Evolutionary conservation across 306 rosid species (phyloP), one percentile per base, ranked within the genome.

Genomic region (Mimosa bimucronata): DNA sequence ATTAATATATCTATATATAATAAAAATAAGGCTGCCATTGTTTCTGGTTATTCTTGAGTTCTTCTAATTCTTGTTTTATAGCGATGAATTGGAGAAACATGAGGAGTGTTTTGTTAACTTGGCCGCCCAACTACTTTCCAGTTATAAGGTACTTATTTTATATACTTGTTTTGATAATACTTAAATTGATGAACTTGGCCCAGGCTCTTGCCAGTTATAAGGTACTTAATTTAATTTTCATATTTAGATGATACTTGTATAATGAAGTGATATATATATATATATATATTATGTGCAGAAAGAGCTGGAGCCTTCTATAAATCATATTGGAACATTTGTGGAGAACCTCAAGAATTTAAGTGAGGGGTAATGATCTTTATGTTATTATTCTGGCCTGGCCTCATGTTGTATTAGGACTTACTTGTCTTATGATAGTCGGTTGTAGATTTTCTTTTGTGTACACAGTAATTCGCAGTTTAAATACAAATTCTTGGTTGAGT

Each of bases 61-160:
- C 80, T 40, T 75, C 73, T 79, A 65, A 80, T 75, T 80, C 57
- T 79, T 78, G 71, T 48, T 79, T 83, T 85, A 41, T 86, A 96
- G 99, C 42, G 97, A 91, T 82, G 98, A 92, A 73, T 83, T 96
- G 90, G 99, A 88, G 85, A 91, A 71, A 73, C 99, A 96, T 46
- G 98, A 91, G 83, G 89, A 86, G 84, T 93, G 87, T 90, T 91
- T 89, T 82, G 92, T 88, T 85, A 89, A 89, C 83, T 87, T 96
- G 89, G 91, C 83, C 82, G 76, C 83, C 66, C 85, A 87, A 75
- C 99, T 90, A 37, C 98, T 96, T 78, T 85, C 93, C 75, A 74
- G 86, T 57, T 96, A 91, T 89, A 92, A 89, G 99, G 99, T 96
- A 87, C 70, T 55, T 25, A 34, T 58, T 40, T 76, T 71, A 55